These are phyloP conservation scores for Dovyalis caffra DNA, from an alignment of 345 rosid genomes.

Conservation along the genomic window DNA sequence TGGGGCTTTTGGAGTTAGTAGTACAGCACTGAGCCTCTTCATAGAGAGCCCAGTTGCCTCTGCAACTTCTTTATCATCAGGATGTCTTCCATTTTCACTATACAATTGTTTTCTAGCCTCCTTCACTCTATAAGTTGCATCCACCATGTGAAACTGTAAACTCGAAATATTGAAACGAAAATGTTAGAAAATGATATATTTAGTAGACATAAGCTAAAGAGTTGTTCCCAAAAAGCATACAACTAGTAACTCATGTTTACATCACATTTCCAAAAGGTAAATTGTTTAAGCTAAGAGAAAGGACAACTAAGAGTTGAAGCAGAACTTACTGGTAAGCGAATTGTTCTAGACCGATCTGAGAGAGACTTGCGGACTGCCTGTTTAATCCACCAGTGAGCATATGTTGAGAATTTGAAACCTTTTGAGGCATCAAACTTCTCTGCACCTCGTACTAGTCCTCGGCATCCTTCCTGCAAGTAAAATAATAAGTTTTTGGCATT, in stretches of 20 bases:
- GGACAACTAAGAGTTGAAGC: constrained; percentile 1
- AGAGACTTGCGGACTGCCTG: constrained; percentile 89
- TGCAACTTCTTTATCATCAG: constrained; percentile 85
- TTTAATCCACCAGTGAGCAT: constrained; percentile 98
- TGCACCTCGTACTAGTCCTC: constrained; percentile 84
- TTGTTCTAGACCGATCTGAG: constrained; percentile 81
- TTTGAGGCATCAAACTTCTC: constrained; percentile 95
- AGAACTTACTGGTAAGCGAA: constrained; percentile 75
- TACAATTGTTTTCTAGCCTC: constrained; percentile 78
- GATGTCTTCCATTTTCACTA: constrained; percentile 62
- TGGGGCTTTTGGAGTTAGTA: constrained; percentile 77
- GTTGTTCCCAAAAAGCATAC: background rate
- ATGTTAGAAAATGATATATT: background rate
- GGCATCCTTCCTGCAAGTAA: constrained; percentile 78
- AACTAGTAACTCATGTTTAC: background rate
- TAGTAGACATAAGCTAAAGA: background rate
- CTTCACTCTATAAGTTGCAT: constrained; percentile 85
- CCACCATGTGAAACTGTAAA: constrained; percentile 90
- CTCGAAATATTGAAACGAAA: constrained; percentile 8
- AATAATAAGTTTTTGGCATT: constrained; percentile 11
- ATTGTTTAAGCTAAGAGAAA: background rate
- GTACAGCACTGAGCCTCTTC: constrained; percentile 77
- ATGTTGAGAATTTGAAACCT: constrained; percentile 96
- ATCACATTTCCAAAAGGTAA: constrained; percentile 2
- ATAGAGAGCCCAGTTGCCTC: constrained; percentile 82